phyloP scores from a whole-genome alignment of 352 stramenopile genomes.

The Phytopythium mirpurense region DNA sequence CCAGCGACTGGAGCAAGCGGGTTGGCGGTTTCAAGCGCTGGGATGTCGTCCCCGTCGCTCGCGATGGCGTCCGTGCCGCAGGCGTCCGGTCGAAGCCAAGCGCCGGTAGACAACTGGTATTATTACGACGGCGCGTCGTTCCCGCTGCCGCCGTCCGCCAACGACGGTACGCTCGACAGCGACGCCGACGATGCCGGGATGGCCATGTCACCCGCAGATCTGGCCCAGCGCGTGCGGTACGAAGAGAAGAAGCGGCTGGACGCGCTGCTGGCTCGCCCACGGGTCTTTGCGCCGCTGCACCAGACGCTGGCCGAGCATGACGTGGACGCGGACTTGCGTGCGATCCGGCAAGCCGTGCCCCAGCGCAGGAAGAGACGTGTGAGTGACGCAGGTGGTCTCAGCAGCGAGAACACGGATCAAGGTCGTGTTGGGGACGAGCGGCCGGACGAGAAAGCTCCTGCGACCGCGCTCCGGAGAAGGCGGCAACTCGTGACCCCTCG shows the following conservation, averaged over 20 bases:
- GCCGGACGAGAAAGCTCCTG: neutral
- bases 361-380: neutral
- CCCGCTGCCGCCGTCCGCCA: neutral
- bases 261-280: slow-evolving; percentile 36
- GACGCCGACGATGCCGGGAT: slow-evolving; percentile 16
- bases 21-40: slow-evolving; percentile 17
- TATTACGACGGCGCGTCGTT: neutral
- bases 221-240: slow-evolving; percentile 27
- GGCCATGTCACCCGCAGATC: slow-evolving; percentile 20
- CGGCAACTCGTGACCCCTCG: neutral
- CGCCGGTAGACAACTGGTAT: slow-evolving; percentile 2
- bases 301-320: slow-evolving; percentile 27
- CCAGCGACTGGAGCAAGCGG: too few species aligned
- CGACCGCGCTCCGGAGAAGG: neutral
- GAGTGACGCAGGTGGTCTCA: too few species aligned
- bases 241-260: slow-evolving; percentile 59
- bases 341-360: slow-evolving; percentile 23
- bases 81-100: too few species aligned
- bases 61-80: too few species aligned
- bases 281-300: slow-evolving; percentile 40
- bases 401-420: too few species aligned
- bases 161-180: slow-evolving; percentile 9
- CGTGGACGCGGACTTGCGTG: slow-evolving; percentile 30
- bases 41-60: slow-evolving; percentile 4
- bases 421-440: too few species aligned